These are phyloP conservation scores for Beauveria australis DNA, from an alignment of 2,329 filamentous ascomycete species.

Conservation along the genomic window DNA sequence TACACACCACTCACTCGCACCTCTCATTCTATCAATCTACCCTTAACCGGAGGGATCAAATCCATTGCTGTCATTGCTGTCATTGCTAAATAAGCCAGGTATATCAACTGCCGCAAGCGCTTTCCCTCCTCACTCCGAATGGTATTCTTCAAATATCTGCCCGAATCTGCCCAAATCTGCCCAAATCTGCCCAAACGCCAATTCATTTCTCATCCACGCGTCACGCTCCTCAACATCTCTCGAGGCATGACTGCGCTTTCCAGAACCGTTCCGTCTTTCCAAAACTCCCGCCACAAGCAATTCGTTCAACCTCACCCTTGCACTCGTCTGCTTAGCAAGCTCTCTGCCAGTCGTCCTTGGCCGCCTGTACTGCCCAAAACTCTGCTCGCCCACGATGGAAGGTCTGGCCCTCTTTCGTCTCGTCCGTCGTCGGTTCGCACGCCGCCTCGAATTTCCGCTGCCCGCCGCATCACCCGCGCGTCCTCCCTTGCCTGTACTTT, in stretches of 20 bases:
- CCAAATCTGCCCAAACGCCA: neutral
- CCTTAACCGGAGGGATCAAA: no score
- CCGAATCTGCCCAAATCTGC: neutral
- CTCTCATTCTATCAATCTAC: no score
- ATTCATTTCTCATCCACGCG: neutral
- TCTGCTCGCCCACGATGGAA: slow-evolving; percentile 26
- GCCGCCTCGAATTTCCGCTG: slow-evolving; percentile 20
- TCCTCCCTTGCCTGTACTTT: slow-evolving; percentile 20
- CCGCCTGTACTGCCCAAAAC: slow-evolving; percentile 15
- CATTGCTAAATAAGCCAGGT: neutral
- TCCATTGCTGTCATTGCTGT: neutral
- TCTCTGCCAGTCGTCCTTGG: slow-evolving; percentile 2
- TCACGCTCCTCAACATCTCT: neutral
- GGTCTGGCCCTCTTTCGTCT: slow-evolving; percentile 13
- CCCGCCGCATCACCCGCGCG: slow-evolving; percentile 25
- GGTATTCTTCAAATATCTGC: neutral
- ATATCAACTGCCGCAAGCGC: neutral
- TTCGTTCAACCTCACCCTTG: neutral
- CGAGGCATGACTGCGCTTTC: neutral
- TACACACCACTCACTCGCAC: no score
- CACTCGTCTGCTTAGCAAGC: neutral
- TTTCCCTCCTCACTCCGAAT: neutral
- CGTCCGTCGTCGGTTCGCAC: neutral
- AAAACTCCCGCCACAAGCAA: neutral
- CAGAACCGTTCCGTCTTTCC: neutral